A percentile compares a stretch with the other conserved stretches of the same genome.
phyloP scores from a whole-genome alignment of 2,329 filamentous ascomycete species.

The Bimuria novae-zelandiae region DNA sequence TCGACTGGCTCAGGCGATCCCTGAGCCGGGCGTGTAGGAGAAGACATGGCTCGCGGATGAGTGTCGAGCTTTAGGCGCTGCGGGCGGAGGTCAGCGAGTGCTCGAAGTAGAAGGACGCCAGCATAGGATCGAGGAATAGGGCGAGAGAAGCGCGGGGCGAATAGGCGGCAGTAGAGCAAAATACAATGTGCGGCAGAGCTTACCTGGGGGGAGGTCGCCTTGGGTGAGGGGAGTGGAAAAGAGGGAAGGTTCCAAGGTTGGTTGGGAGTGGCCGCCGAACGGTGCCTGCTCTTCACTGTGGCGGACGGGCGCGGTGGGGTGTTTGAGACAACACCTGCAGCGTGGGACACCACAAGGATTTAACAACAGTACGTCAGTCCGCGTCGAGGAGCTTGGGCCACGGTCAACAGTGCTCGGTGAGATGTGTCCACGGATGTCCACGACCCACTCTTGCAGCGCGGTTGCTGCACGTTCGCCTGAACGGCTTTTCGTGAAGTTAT shows the following conservation, averaged over 20 bases:
- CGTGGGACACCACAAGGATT: too few relatives aligned
- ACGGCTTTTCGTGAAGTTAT: constrained; percentile 5
- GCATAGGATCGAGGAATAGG: too few relatives aligned
- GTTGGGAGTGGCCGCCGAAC: background rate
- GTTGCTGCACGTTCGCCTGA: background rate
- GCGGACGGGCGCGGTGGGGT: background rate
- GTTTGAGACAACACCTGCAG: background rate
- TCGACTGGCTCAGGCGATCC: constrained; percentile 28
- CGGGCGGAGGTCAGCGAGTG: constrained; percentile 18
- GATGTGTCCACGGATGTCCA: background rate
- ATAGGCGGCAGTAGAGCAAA: background rate
- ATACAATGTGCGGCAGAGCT: background rate
- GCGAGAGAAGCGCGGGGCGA: too few relatives aligned
- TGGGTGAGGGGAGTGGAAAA: background rate
- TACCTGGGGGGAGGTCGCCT: background rate
- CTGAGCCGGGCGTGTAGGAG: constrained; percentile 23
- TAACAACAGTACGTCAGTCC: constrained; percentile 11
- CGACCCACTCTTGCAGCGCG: constrained; percentile 8
- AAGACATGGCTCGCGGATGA: constrained; percentile 28
- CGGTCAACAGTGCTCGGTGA: background rate
- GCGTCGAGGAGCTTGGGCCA: constrained; percentile 10
- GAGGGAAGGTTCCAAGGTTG: too few relatives aligned
- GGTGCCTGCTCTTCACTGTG: background rate
- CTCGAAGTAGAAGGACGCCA: too few relatives aligned
- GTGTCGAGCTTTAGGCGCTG: constrained; percentile 26